Evolutionary conservation across 2,329 filamentous ascomycete genomes (phyloP).

Genomic region (Ophiostoma angusticollis): DNA sequence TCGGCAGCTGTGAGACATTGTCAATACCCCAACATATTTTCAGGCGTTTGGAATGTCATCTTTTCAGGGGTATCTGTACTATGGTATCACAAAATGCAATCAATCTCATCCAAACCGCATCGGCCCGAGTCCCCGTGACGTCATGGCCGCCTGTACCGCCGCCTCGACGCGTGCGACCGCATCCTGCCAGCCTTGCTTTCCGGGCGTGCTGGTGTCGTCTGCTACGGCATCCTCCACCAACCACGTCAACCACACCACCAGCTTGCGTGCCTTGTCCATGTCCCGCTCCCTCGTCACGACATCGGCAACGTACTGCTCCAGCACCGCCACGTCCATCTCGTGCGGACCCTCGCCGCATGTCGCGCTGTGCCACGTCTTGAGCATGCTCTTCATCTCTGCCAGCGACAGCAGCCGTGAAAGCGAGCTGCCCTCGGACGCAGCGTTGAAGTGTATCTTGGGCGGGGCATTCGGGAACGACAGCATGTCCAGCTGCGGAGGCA

Average conservation of each 20-base stretch:
- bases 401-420: slow-evolving; percentile 26
- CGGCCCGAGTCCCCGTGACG: slow-evolving; percentile 40
- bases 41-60: not conserved
- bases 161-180: slow-evolving; percentile 32
- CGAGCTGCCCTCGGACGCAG: slow-evolving; percentile 23
- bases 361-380: slow-evolving; percentile 62
- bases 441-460: slow-evolving; percentile 33
- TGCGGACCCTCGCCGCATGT: slow-evolving; percentile 68
- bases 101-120: slow-evolving; percentile 32
- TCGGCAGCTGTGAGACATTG: slow-evolving; percentile 1
- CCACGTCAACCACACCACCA: slow-evolving; percentile 59
- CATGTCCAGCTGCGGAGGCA: slow-evolving; percentile 19
- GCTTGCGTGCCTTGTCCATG: slow-evolving; percentile 78
- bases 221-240: slow-evolving; percentile 36
- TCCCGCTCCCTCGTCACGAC: slow-evolving; percentile 69
- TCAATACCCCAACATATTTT: too few relatives aligned
- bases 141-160: slow-evolving; percentile 42
- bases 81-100: not conserved
- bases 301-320: slow-evolving; percentile 57
- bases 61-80: not conserved
- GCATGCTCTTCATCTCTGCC: slow-evolving; percentile 56
- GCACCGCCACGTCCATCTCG: slow-evolving; percentile 59
- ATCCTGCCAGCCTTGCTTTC: slow-evolving; percentile 31
- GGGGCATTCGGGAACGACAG: slow-evolving; percentile 36
- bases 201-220: not conserved